phyloP scores from a whole-genome alignment of 2,329 filamentous ascomycete species.

The Fusarium sp. region DNA sequence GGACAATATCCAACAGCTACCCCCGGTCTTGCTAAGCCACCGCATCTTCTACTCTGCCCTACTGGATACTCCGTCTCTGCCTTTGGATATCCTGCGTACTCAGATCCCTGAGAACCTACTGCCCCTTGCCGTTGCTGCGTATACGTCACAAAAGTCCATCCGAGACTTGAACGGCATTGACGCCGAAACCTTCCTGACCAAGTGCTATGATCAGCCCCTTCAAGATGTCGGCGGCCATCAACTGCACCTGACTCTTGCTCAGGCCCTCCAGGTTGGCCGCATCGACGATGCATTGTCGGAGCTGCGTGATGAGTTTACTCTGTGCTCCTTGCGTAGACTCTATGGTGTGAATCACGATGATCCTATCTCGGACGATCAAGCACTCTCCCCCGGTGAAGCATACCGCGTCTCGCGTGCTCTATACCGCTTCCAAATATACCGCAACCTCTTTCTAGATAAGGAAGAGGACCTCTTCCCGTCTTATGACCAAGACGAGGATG shows the following conservation, averaged over 20 bases:
- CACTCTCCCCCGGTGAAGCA: constrained; percentile 21
- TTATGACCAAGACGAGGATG: constrained; percentile 2
- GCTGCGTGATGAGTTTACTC: constrained; percentile 27
- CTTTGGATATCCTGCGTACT: constrained; percentile 36
- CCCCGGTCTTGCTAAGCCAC: constrained; percentile 38
- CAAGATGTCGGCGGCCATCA: constrained; percentile 17
- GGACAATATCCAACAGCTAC: constrained; percentile 35
- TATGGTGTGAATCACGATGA: constrained; percentile 28
- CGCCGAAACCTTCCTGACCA: constrained; percentile 27
- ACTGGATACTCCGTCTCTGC: constrained; percentile 38
- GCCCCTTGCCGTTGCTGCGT: constrained; percentile 34
- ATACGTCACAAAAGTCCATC: constrained; percentile 29
- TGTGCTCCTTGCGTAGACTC: constrained; percentile 31
- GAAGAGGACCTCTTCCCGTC: constrained; percentile 18
- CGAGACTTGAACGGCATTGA: constrained; percentile 19
- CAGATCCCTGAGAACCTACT: constrained; percentile 37
- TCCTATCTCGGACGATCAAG: constrained; percentile 5
- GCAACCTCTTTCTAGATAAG: constrained; percentile 38
- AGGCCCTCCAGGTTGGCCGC: constrained; percentile 33
- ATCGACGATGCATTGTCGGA: constrained; percentile 29
- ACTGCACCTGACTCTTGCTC: constrained; percentile 24
- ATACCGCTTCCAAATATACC: constrained; percentile 44
- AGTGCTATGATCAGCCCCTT: constrained; percentile 31
- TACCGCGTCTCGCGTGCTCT: constrained; percentile 40
- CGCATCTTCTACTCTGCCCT: constrained; percentile 43